A percentile compares a stretch with the other conserved stretches of the same genome.
These are phyloP conservation scores for Obelidium mucronatum DNA, from an alignment of 192 early-diverging fungal genomes.

Conservation along the genomic window DNA sequence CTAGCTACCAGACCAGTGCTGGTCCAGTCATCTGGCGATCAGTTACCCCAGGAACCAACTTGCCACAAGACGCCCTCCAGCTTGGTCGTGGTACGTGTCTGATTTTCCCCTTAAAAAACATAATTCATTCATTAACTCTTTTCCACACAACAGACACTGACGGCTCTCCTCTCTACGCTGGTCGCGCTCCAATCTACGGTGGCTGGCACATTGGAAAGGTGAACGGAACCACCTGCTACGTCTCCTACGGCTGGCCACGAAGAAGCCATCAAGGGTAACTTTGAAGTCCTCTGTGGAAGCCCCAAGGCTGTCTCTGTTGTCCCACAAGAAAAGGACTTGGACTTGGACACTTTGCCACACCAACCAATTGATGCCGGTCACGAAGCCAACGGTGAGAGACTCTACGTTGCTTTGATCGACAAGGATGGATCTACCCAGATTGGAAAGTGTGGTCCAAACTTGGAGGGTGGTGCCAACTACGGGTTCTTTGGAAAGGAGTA, in stretches of 20 bases:
- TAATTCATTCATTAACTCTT: neutral
- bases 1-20: slow-evolving; percentile 29
- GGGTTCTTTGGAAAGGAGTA: slow-evolving; percentile 41
- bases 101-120: neutral
- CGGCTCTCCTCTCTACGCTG: slow-evolving; percentile 68
- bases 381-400: slow-evolving; percentile 60
- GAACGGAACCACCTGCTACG: slow-evolving; percentile 39
- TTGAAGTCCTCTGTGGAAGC: slow-evolving; percentile 69
- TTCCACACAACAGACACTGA: slow-evolving; percentile 60
- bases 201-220: slow-evolving; percentile 53
- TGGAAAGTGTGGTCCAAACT: slow-evolving; percentile 12
- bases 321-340: slow-evolving; percentile 48
- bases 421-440: slow-evolving; percentile 50
- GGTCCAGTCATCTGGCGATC: slow-evolving; percentile 37
- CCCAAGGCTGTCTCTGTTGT: slow-evolving; percentile 64
- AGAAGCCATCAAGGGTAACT: slow-evolving; percentile 44
- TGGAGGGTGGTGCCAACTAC: slow-evolving; percentile 19
- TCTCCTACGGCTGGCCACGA: slow-evolving; percentile 68
- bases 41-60: slow-evolving; percentile 28
- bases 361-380: slow-evolving; percentile 63
- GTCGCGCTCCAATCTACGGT: slow-evolving; percentile 46
- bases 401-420: slow-evolving; percentile 60
- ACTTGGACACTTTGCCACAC: slow-evolving; percentile 46
- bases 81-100: slow-evolving; percentile 39
- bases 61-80: slow-evolving; percentile 58